These are phyloP conservation scores for Annulohypoxylon moriforme DNA, from an alignment of 495 filamentous ascomycete genomes.

Conservation along the genomic window DNA sequence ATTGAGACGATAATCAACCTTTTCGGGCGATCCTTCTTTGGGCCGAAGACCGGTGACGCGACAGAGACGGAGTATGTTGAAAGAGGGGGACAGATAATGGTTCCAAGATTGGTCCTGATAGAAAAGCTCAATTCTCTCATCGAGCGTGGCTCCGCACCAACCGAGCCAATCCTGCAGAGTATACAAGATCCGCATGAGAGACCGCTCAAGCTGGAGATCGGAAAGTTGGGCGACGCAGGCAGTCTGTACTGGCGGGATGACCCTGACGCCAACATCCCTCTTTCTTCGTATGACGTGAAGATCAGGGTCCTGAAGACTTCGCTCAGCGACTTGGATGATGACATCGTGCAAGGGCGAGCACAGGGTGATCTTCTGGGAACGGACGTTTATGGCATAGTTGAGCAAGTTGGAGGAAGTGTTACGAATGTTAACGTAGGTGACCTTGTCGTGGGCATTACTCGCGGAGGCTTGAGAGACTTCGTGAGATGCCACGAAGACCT, in stretches of 20 bases:
- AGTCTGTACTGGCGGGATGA: constrained; percentile 34
- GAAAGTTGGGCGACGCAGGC: constrained; percentile 16
- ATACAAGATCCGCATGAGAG: constrained; percentile 28
- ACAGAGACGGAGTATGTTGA: constrained; percentile 48
- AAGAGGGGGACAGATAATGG: constrained; percentile 35
- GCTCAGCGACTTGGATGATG: constrained; percentile 19
- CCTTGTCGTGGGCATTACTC: constrained; percentile 51
- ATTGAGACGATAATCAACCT: constrained; percentile 59
- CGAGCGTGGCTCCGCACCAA: constrained; percentile 31
- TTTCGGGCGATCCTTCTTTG: constrained; percentile 68
- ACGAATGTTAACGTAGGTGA: constrained; percentile 51
- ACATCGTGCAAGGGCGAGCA: constrained; percentile 44
- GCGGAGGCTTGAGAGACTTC: constrained; percentile 48
- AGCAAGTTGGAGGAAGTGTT: constrained; percentile 52
- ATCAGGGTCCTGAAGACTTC: constrained; percentile 20
- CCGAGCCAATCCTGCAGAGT: constrained; percentile 9
- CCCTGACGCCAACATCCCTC: constrained; percentile 14
- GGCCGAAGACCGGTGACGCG: constrained; percentile 2
- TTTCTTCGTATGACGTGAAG: constrained; percentile 21
- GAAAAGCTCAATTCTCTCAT: constrained; percentile 42
- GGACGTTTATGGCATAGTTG: constrained; percentile 58
- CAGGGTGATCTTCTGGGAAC: constrained; percentile 47
- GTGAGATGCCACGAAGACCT: constrained; percentile 32
- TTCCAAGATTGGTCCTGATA: constrained; percentile 44
- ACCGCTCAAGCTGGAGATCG: constrained; percentile 35